These are phyloP conservation scores for Cercophora samala DNA, from an alignment of 495 filamentous ascomycete species.

Conservation along the genomic window DNA sequence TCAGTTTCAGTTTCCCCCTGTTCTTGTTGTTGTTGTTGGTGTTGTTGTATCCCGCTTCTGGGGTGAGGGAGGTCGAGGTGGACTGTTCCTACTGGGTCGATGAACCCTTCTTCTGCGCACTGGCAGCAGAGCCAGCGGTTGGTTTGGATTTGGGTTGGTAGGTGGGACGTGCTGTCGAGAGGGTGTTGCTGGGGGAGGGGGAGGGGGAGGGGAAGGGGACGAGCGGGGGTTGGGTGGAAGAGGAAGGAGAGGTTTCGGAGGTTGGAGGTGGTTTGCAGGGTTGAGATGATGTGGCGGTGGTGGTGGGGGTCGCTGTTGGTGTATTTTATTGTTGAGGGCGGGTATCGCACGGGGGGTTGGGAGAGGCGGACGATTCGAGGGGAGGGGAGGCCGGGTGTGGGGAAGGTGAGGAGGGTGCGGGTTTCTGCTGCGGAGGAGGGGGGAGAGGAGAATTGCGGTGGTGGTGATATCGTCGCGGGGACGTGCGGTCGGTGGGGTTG, in stretches of 20 bases:
- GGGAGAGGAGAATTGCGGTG: not conserved
- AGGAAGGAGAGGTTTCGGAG: not conserved
- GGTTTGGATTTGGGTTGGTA: conserved; percentile 15
- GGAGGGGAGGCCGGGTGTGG: conserved; percentile 24
- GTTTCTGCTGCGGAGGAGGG: conserved; percentile 12
- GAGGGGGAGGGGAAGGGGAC: not conserved
- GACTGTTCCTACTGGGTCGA: conserved; percentile 28
- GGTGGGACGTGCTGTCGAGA: not conserved
- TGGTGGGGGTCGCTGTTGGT: not conserved
- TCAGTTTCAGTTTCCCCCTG: not conserved
- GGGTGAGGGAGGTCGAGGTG: conserved; percentile 1
- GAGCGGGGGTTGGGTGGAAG: too few relatives aligned
- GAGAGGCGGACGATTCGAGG: conserved; percentile 15
- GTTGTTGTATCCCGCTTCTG: not conserved
- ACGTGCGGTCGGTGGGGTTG: not conserved
- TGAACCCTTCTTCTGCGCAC: conserved; percentile 23
- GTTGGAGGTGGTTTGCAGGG: conserved; percentile 1
- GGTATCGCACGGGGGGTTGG: conserved; percentile 15
- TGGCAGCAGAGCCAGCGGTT: conserved; percentile 33
- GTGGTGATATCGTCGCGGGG: not conserved
- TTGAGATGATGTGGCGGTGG: not conserved
- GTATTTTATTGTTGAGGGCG: not conserved
- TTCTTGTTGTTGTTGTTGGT: not conserved
- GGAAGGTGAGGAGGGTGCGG: conserved; percentile 28
- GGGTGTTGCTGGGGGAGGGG: not conserved